Conservation (phyloP, 148 eudicot species). For the Beta vulgaris region DNA sequence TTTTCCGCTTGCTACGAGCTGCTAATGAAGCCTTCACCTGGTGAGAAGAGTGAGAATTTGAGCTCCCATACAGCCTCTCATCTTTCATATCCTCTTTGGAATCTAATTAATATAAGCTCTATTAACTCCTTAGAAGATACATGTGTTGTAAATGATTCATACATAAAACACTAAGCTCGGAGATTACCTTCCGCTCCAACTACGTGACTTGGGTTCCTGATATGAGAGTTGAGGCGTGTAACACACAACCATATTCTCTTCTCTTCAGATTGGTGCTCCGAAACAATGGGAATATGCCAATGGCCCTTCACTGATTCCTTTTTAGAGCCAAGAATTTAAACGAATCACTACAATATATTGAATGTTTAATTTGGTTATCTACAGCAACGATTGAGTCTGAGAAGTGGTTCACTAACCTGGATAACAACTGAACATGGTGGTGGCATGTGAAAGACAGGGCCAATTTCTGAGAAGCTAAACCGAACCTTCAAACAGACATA, state of each 20-base stretch:
- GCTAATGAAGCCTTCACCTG: slow-evolving; percentile 15
- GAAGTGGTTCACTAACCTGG: slow-evolving; percentile 53
- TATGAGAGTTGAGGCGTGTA: slow-evolving; percentile 45
- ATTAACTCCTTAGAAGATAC: background rate
- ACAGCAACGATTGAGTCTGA: background rate
- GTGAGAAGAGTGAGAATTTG: slow-evolving; percentile 12
- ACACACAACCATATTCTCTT: slow-evolving; percentile 77
- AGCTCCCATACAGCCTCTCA: background rate
- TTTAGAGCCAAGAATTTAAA: background rate
- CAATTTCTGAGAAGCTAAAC: slow-evolving; percentile 66
- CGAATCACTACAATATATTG: background rate
- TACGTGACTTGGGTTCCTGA: slow-evolving; percentile 22
- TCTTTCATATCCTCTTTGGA: slow-evolving; percentile 13
- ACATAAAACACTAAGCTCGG: slow-evolving; percentile 3
- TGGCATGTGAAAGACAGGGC: slow-evolving; percentile 84
- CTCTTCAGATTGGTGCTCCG: slow-evolving; percentile 55
- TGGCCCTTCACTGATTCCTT: slow-evolving; percentile 84
- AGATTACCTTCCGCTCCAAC: slow-evolving; percentile 40
- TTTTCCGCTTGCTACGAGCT: background rate
- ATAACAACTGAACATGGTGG: slow-evolving; percentile 89
- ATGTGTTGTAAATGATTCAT: background rate
- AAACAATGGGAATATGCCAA: slow-evolving; percentile 91
- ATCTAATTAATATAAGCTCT: slow-evolving; percentile 19
- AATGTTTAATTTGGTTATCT: slow-evolving; percentile 3
- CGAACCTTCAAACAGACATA: slow-evolving; percentile 53